Conservation (phyloP, 2,329 filamentous ascomycete genomes). For the Coniella vitis region DNA sequence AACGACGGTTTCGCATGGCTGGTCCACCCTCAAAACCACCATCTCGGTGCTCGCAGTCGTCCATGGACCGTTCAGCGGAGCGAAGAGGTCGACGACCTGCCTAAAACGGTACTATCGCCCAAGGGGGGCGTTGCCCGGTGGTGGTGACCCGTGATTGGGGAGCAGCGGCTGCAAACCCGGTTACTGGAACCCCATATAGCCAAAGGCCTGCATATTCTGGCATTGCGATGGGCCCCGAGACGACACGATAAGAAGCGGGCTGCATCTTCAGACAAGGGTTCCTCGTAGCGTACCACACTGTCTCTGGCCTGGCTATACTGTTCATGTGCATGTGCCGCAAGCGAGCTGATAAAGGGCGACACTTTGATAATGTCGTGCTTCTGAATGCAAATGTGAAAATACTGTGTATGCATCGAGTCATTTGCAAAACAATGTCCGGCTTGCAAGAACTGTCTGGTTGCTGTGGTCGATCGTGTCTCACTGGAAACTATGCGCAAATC, state of each 20-base stretch:
- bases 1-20: no score
- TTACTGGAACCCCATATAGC: no score
- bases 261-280: no score
- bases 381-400: neutral
- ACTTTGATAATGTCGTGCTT: neutral
- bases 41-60: constrained; percentile 1
- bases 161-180: neutral
- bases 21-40: no score
- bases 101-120: constrained; percentile 4
- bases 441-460: no score
- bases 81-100: neutral
- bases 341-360: neutral
- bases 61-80: neutral
- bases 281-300: no score
- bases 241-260: no score
- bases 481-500: no score
- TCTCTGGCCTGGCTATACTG: neutral
- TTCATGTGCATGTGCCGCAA: neutral
- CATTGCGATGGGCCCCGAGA: no score
- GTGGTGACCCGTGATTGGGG: constrained; percentile 4
- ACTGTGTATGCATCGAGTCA: no score
- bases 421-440: no score
- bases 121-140: neutral
- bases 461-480: no score
- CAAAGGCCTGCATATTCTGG: neutral